These are phyloP conservation scores for Houttuynia cordata DNA, from an alignment of 164 flowering plant genomes.

Conservation along the genomic window DNA sequence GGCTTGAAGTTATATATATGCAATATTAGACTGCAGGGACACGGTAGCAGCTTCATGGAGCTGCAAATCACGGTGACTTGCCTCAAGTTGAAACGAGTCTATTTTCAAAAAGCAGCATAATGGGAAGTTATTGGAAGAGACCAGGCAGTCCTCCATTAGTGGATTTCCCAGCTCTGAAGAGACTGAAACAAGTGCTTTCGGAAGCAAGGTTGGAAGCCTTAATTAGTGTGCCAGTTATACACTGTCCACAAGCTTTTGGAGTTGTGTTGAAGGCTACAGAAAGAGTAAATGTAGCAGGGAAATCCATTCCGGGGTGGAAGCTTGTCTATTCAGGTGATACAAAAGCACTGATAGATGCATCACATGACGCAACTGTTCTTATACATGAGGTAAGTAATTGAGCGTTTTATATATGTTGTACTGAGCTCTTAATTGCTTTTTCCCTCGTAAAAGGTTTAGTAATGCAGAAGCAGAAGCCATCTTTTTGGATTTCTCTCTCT, in stretches of 20 bases:
- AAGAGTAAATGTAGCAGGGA: conserved; percentile 51
- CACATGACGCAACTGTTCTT: conserved; percentile 81
- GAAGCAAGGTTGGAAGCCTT: conserved; percentile 72
- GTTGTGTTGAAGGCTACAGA: conserved; percentile 55
- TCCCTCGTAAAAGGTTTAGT: not conserved
- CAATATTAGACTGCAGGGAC: conserved; percentile 72
- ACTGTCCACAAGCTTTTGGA: conserved; percentile 90
- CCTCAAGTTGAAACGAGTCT: conserved; percentile 23
- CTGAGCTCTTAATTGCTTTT: not conserved
- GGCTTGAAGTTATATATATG: conserved; percentile 88
- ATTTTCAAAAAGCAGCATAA: conserved; percentile 47
- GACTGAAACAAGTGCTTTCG: conserved; percentile 39
- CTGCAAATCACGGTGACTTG: not conserved
- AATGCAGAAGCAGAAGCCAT: too few species aligned
- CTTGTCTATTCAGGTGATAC: conserved; percentile 97
- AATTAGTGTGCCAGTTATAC: conserved; percentile 82
- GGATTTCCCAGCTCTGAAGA: conserved; percentile 26
- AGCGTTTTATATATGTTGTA: not conserved
- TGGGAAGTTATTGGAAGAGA: conserved; percentile 67
- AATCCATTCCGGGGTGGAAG: conserved; percentile 90
- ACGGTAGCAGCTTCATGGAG: conserved; percentile 47
- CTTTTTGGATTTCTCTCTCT: not conserved
- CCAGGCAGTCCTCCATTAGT: conserved; percentile 28
- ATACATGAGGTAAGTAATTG: conserved; percentile 79
- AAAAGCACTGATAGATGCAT: conserved; percentile 56